Evolutionary conservation across 805 yeast species (phyloP).

Genomic region (Lachancea lanzarotensis): DNA sequence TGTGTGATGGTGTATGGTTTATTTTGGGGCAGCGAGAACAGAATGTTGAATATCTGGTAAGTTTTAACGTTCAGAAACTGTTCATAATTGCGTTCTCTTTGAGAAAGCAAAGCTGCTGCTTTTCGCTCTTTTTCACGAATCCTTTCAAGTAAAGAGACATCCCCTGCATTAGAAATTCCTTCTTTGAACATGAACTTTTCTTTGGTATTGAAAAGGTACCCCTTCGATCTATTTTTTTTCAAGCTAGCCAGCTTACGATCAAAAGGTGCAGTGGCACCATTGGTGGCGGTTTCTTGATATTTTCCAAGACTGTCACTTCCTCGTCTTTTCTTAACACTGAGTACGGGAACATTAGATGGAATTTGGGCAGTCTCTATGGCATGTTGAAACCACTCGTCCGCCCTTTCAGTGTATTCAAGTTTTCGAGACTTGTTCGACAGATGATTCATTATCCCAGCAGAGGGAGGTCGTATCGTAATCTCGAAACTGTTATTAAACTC

Average conservation of each 20-base stretch:
- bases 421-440: conserved; percentile 25
- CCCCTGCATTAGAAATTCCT: conserved; percentile 13
- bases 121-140: conserved; percentile 25
- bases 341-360: conserved; percentile 20
- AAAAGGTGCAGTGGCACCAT: not conserved
- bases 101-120: conserved; percentile 22
- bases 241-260: not conserved
- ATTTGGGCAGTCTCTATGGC: conserved; percentile 5
- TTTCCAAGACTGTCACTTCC: conserved; percentile 13
- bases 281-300: not conserved
- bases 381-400: conserved; percentile 20
- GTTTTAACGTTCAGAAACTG: conserved; percentile 27
- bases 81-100: conserved; percentile 23
- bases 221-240: conserved; percentile 2
- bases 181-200: conserved; percentile 14
- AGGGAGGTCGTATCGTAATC: conserved; percentile 20
- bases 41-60: conserved; percentile 26
- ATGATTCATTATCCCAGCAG: conserved; percentile 12
- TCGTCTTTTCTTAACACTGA: conserved; percentile 22
- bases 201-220: conserved; percentile 17
- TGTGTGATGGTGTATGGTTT: conserved; percentile 28
- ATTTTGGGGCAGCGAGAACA: conserved; percentile 18
- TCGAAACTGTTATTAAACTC: conserved; percentile 21
- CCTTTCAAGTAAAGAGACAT: conserved; percentile 23
- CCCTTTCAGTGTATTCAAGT: conserved; percentile 19